phyloP scores from a whole-genome alignment of 1,139 yeast species.

The Maudiozyma humilis region DNA sequence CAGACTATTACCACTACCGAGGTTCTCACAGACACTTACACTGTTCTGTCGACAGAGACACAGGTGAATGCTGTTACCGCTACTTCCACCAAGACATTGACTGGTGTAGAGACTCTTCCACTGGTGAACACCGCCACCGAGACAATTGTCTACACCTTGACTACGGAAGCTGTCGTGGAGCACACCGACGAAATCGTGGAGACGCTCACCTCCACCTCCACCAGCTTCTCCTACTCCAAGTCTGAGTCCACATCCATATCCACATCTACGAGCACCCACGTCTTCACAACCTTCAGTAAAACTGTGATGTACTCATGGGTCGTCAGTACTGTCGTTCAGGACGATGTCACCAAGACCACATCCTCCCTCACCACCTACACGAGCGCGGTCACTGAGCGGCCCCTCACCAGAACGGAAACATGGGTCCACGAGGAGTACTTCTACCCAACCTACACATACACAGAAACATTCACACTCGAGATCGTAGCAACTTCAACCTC shows the following conservation, averaged over 20 bases:
- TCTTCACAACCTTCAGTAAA: too few relatives aligned
- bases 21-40: not conserved
- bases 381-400: not conserved
- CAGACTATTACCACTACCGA: not conserved
- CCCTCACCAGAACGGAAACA: not conserved
- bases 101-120: not conserved
- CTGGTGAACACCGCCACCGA: not conserved
- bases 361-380: not conserved
- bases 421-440: not conserved
- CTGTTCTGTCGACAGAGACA: not conserved
- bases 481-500: not conserved
- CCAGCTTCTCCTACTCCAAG: not conserved
- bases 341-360: not conserved
- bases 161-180: not conserved
- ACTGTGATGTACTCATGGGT: not conserved
- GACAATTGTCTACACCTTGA: not conserved
- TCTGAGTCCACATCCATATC: not conserved
- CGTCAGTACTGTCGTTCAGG: not conserved
- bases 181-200: not conserved
- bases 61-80: not conserved
- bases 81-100: not conserved
- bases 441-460: not conserved
- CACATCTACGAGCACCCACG: not conserved
- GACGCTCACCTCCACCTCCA: not conserved
- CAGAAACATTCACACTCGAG: not conserved